Evolutionary conservation across 78 protist species (phyloP).

Genomic region (Dictyostelium brefeldianum): DNA sequence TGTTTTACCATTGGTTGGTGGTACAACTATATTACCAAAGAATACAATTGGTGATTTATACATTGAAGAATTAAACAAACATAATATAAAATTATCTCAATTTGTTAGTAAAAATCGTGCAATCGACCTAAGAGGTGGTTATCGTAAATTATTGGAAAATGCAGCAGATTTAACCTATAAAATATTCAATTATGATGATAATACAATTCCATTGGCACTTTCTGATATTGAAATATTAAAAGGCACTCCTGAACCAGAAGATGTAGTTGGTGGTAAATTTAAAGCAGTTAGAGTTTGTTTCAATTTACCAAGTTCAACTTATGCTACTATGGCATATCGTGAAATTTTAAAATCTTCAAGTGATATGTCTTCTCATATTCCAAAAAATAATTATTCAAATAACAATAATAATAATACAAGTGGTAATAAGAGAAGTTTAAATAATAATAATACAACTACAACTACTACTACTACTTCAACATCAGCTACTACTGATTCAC

Average conservation of each 20-base stretch:
- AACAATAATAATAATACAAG: neutral
- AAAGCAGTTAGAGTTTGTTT: constrained; percentile 84
- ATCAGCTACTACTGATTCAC: neutral
- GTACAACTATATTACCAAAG: constrained; percentile 19
- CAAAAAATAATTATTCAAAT: constrained; percentile 1
- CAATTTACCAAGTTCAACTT: constrained; percentile 81
- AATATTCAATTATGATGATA: constrained; percentile 51
- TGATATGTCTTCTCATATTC: constrained; percentile 10
- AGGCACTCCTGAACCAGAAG: constrained; percentile 38
- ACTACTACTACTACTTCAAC: neutral
- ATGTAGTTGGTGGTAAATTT: constrained; percentile 33
- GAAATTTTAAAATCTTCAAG: constrained; percentile 83
- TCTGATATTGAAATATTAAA: constrained; percentile 49
- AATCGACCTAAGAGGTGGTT: constrained; percentile 61
- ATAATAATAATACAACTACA: neutral
- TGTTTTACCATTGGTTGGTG: constrained; percentile 90
- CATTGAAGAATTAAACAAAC: constrained; percentile 33
- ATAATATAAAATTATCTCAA: neutral
- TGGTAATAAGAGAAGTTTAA: neutral
- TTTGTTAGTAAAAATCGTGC: constrained; percentile 19
- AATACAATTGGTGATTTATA: constrained; percentile 42
- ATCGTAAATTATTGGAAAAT: constrained; percentile 46
- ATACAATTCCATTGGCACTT: neutral
- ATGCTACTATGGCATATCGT: constrained; percentile 94
- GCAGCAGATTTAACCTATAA: constrained; percentile 18